Base-by-base conservation (phyloP, 345 rosid genomes). In the Durio zibethinus region DNA sequence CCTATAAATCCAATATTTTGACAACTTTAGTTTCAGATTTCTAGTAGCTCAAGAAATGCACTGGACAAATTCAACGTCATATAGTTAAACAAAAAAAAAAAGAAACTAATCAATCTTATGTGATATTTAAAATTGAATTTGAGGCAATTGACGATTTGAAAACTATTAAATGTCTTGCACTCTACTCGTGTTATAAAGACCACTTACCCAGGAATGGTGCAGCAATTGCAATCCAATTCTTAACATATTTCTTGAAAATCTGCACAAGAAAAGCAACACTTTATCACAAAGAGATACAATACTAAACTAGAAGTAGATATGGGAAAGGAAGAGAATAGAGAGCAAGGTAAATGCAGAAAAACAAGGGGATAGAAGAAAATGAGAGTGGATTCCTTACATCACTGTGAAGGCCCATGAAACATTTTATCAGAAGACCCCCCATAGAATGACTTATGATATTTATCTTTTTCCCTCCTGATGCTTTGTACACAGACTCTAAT, bases 161-260 rank as follows among this genome's bases (percentile, higher is more conserved):
- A 71, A 48, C 31, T 40, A 47, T 71, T 50, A 18, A 62, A 31
- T 16, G 65, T 43, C 53, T 43, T 23, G 73, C 38, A 15, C 18
- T 12, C 29, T 31, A 71, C 74, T 50, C 60, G 31, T 52, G 45
- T 64, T 15, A 21, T 60, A 64, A 70, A 40, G 68, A 57, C 48
- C 77, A 79, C 84, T 80, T 76, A 89, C 99, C 99, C 54, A 79
- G 90, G 78, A 95, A 95, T 70, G 99, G 98, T 29, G 97, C 91
- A 79, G 99, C 97, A 84, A 95, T 92, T 23, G 99, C 96, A 81
- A 95, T 90, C 99, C 99, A 95, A 73, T 87, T 95, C 82, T 90
- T 86, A 74, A 95, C 97, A 80, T 95, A 95, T 83, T 93, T 93
- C 84, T 91, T 90, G 25, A 95, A 93, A 80, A 92, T 78, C 99